These are phyloP conservation scores for Alternaria viburni DNA, from an alignment of 2,329 filamentous ascomycete species.

Conservation along the genomic window DNA sequence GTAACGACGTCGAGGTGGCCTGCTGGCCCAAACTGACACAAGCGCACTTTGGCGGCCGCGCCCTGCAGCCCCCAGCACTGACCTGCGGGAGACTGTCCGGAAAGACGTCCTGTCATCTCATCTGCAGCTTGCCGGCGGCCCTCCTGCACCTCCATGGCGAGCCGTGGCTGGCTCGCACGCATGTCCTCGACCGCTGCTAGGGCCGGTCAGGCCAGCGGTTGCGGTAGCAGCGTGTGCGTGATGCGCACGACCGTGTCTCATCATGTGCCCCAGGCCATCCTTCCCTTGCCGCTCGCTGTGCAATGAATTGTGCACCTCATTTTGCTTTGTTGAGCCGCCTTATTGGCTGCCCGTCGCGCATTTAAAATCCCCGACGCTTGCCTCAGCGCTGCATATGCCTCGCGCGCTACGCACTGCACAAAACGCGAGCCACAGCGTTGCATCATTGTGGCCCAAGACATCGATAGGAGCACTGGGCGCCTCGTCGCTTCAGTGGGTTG, in stretches of 20 bases:
- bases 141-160: slow-evolving; percentile 1
- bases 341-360: slow-evolving; percentile 11
- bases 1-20: slow-evolving; percentile 14
- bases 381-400: slow-evolving; percentile 5
- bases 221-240: slow-evolving; percentile 13
- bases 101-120: slow-evolving; percentile 18
- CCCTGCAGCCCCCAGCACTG: slow-evolving; percentile 23
- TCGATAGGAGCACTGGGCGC: background rate
- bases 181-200: slow-evolving; percentile 1
- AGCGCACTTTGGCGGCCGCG: slow-evolving; percentile 25
- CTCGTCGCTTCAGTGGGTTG: background rate
- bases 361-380: slow-evolving; percentile 19
- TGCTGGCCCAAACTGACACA: slow-evolving; percentile 28
- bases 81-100: slow-evolving; percentile 26
- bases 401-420: slow-evolving; percentile 8
- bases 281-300: slow-evolving; percentile 19
- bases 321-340: slow-evolving; percentile 4
- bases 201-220: slow-evolving; percentile 1
- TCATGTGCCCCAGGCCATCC: slow-evolving; percentile 19
- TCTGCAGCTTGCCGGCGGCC: slow-evolving; percentile 11
- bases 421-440: background rate
- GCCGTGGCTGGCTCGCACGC: slow-evolving; percentile 9
- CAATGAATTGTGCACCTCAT: slow-evolving; percentile 10
- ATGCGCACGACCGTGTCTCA: slow-evolving; percentile 24
- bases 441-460: background rate